Base-by-base conservation (phyloP, 331 rosid genomes). In the Cucumis variabilis region DNA sequence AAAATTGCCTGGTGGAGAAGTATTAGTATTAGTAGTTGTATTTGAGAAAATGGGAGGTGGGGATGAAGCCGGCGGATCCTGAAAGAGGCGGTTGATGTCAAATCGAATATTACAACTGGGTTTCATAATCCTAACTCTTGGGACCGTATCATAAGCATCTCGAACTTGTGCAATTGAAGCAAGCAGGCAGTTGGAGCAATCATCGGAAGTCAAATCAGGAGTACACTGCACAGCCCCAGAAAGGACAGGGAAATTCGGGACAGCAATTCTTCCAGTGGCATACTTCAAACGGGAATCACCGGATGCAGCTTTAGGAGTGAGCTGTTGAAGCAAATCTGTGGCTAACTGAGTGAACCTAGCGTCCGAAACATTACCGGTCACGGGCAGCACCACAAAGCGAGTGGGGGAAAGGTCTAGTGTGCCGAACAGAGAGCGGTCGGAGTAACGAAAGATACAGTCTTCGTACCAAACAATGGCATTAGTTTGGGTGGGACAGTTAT, bases 371-470 rank as follows among this genome's bases (percentile, higher is more conserved):
- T 79, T 73, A 62, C 0, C 23, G 44, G 44, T 37, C 44, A 37
- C 44, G 0, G 16, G 0, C 6, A 3, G 28, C 10, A 1, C 2
- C 0, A 0, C 87, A 70, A 66, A 9, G 0, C 0, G 24, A 62
- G 68, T 21, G 1, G 90, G 89, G 0, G 0, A 0, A 9, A 0
- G 0, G 13, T 88, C 89, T 78, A 33, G 2, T 4, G 27, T 1
- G 16, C 89, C 90, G 14, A 30, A 67, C 0, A 92, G 3, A 5
- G 87, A 25, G 11, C 88, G 85, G 86, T 80, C 50, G 50, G 96
- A 88, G 88, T 95, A 93, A 3, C 91, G 92, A 71, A 92, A 27
- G 93, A 82, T 90, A 46, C 98, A 93, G 1, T 75, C 13, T 3
- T 74, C 90, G 46, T 62, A 62, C 90, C 88, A 90, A 20, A 9